phyloP scores from a whole-genome alignment of 2,329 filamentous ascomycete genomes.

The Scolecobasidium constrictum region DNA sequence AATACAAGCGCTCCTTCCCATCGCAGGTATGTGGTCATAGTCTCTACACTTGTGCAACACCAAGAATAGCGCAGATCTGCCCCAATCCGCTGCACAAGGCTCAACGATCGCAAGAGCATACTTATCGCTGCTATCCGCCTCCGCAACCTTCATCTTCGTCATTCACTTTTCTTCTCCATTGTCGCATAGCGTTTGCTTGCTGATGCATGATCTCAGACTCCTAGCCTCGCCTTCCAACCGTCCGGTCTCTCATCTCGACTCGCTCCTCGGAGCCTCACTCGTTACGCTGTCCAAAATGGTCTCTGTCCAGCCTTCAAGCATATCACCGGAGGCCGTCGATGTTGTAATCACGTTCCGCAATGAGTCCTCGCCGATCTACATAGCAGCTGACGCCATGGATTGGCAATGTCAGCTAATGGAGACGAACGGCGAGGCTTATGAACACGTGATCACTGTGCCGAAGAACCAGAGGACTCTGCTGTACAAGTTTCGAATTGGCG shows the following conservation, averaged over 20 bases:
- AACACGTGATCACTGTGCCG: conserved; percentile 8
- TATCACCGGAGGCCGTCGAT: conserved; percentile 6
- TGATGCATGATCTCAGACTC: neutral
- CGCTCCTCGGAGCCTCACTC: neutral
- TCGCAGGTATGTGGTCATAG: too few species aligned
- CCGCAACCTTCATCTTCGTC: too few species aligned
- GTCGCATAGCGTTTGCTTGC: too few species aligned
- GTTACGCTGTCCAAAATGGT: conserved; percentile 7
- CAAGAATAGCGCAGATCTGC: too few species aligned
- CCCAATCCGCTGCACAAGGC: neutral
- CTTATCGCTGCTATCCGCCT: too few species aligned
- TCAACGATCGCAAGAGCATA: neutral
- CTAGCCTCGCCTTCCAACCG: neutral
- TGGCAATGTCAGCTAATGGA: conserved; percentile 5
- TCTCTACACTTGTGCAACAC: too few species aligned
- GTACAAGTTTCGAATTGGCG: conserved; percentile 8
- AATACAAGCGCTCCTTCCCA: too few species aligned
- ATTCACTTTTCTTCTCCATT: too few species aligned
- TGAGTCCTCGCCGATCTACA: conserved; percentile 1
- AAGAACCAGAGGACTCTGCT: conserved; percentile 2
- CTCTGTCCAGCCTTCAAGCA: conserved; percentile 5
- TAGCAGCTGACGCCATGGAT: conserved; percentile 2
- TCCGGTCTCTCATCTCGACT: neutral
- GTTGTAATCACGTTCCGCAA: conserved; percentile 6
- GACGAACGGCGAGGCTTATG: neutral